phyloP scores from a whole-genome alignment of 2,329 filamentous ascomycete genomes.

The Westerdykella aurantiaca region DNA sequence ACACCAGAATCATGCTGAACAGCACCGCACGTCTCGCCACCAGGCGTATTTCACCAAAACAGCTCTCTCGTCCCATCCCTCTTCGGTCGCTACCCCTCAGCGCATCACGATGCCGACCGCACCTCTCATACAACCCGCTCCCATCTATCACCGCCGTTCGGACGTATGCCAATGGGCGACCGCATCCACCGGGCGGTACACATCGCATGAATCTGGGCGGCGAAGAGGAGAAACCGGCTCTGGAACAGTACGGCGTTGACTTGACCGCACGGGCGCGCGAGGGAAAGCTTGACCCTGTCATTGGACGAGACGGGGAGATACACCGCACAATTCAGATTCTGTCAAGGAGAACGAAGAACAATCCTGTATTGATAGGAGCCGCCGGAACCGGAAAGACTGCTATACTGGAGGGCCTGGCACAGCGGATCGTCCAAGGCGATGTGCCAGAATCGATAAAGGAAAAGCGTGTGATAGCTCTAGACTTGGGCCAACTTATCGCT shows the following conservation, averaged over 20 bases:
- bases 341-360: slow-evolving; percentile 90
- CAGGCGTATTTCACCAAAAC: slow-evolving; percentile 27
- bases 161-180: slow-evolving; percentile 54
- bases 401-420: slow-evolving; percentile 81
- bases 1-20: slow-evolving; percentile 23
- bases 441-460: slow-evolving; percentile 95
- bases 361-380: slow-evolving; percentile 86
- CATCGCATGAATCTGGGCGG: slow-evolving; percentile 87
- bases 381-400: slow-evolving; percentile 93
- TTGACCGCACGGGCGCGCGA: slow-evolving; percentile 77
- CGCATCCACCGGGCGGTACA: slow-evolving; percentile 84
- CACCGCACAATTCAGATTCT: slow-evolving; percentile 91
- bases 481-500: slow-evolving; percentile 87
- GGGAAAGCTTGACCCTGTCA: slow-evolving; percentile 92
- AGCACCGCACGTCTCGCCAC: slow-evolving; percentile 31
- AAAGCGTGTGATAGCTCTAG: slow-evolving; percentile 80
- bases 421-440: slow-evolving; percentile 85
- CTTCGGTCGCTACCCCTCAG: slow-evolving; percentile 18
- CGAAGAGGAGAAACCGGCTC: slow-evolving; percentile 71
- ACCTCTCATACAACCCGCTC: slow-evolving; percentile 12
- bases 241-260: slow-evolving; percentile 89
- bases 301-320: slow-evolving; percentile 86
- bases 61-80: slow-evolving; percentile 11
- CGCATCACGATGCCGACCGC: slow-evolving; percentile 6
- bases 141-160: slow-evolving; percentile 44